Conservation (phyloP, 176 grass and related monocot species). For the Panicum miliaceum region DNA sequence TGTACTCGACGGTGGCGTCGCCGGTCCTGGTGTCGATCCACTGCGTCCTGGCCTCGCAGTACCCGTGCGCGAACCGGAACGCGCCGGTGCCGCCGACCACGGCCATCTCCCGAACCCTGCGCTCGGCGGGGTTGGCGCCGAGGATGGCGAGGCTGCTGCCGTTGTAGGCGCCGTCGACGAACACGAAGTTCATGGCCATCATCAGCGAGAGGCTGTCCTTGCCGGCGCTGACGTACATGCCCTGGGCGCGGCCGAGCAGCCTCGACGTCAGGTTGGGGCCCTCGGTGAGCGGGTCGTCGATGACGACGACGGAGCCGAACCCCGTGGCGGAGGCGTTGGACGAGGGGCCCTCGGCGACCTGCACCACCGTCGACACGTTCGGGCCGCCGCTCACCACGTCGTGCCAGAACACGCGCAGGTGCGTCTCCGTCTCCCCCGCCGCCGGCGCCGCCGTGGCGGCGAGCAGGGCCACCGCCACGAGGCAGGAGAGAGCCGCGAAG, state of each 20-base stretch:
- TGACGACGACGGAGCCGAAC: conserved; percentile 49
- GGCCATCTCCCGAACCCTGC: conserved; percentile 48
- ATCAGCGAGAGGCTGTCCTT: conserved; percentile 46
- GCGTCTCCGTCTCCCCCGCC: conserved; percentile 27
- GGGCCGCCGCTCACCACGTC: conserved; percentile 61
- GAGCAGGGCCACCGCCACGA: not conserved
- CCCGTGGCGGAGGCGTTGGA: not conserved
- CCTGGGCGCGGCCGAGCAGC: conserved; percentile 57
- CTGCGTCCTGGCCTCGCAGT: conserved; percentile 37
- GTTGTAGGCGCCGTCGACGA: conserved; percentile 47
- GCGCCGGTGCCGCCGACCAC: conserved; percentile 55
- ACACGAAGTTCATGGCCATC: conserved; percentile 64
- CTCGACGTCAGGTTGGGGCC: conserved; percentile 33
- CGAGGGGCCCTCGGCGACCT: conserved; percentile 4
- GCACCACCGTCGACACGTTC: conserved; percentile 35
- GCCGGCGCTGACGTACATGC: conserved; percentile 49
- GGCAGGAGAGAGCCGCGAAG: not conserved
- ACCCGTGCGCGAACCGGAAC: conserved; percentile 61
- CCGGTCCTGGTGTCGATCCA: conserved; percentile 32
- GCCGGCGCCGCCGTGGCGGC: not conserved
- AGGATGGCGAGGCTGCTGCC: conserved; percentile 59
- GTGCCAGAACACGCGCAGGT: conserved; percentile 74
- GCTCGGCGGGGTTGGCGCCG: conserved; percentile 44
- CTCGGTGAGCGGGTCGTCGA: conserved; percentile 63
- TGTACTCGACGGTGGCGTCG: conserved; percentile 63